Evolutionary conservation across 768 basidiomycete species (phyloP), one percentile per base, ranked within the genome.

Genomic region (Amanita fuliginea): DNA sequence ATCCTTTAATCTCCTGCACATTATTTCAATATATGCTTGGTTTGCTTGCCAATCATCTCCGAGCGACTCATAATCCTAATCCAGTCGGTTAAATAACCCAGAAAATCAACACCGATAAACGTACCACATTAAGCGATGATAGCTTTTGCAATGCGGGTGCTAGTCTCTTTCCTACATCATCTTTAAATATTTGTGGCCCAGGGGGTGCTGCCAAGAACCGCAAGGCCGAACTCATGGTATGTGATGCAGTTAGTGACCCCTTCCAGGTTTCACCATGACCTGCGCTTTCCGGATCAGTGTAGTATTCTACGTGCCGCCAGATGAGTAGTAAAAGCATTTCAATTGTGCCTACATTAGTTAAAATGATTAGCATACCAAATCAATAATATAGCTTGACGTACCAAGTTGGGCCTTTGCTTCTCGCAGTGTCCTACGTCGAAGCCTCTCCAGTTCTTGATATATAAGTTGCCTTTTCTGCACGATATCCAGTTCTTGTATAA

Each of bases 291-390:
- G 62, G 57, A 46, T 73, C 69, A 34, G 71, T 62, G 62, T 85
- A 93, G 59, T 81, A 80, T 11, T 76, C 71, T 24, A 89, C 59
- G 57, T 94, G 92, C 13, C 88, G 74, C 84, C 86, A 91, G 8
- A 90, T 67, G 16, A 93, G 71, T 14, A 93, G 70, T 7, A 93
- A 69, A 4, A 86, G 61, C 78, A 91, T 84, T 63, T 94, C 92
- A 44, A 80, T 65, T 13, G 82, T 77, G 49, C 75, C 86, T 86
- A 54, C 3, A 24, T n/a, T 7, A 19, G 42, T 26, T 19, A 7
- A 44, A 39, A 10, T 30, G 4, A 34, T 51, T 4, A 21, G 22
- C 19, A 18, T 18, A 11, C 32, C 19, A 32, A 13, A n/a, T 32
- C 13, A 32, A 13, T 7, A 34, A 8, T 6, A 45, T 19, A 30